Base-by-base conservation (phyloP, 2,329 filamentous ascomycete genomes). In the Aspergillus viridinutans region DNA sequence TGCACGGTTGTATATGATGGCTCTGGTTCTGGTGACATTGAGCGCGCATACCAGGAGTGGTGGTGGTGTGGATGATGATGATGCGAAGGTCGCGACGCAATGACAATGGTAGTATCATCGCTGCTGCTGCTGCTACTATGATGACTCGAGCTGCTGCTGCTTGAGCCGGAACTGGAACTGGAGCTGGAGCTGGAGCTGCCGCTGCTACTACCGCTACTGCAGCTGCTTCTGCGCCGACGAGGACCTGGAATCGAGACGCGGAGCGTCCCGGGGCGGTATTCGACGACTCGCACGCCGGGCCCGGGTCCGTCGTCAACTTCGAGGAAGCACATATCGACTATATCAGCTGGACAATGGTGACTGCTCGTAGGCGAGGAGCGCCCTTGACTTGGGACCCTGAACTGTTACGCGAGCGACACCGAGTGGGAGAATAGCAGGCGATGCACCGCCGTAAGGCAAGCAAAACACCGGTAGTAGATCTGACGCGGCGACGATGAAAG, bases 301-400 rank as follows among this genome's bases (percentile, higher is more conserved):
- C 23, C 35, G 23, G 58, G 50, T 20, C 54, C 55, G n/a, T 61
- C 56, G 32, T 61, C 55, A 42, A 56, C 20, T 43, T 65, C 57
- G 49, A 59, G 35, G 51, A 64, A 62, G 49, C 63, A 64, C 63
- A 65, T 64, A 10, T 25, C 9, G n/a, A 29, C 20, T 14, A 20
- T 14, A 21, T 6, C n/a, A 23, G 23, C 21, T 20, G 10, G 10
- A n/a, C 4, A 7, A 20, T 23, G 42, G 10, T 14, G n/a, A 23
- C 42, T 21, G 20, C 6, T 23, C 20, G 42, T 45, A 45, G 42
- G 10, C 4, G 42, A 23, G n/a, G 21, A 23, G 10, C 21, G 20
- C 42, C n/a, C 9, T 12, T 5, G 17, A 6, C 14, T 17, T 17
- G 32, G 14, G 14, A 7, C 3, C 5, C 14, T 38, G 32, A 14